Percentiles rank a stretch among this genome's conserved stretches.
Conservation (phyloP, 805 yeast species). For the Candida vaughaniae region DNA sequence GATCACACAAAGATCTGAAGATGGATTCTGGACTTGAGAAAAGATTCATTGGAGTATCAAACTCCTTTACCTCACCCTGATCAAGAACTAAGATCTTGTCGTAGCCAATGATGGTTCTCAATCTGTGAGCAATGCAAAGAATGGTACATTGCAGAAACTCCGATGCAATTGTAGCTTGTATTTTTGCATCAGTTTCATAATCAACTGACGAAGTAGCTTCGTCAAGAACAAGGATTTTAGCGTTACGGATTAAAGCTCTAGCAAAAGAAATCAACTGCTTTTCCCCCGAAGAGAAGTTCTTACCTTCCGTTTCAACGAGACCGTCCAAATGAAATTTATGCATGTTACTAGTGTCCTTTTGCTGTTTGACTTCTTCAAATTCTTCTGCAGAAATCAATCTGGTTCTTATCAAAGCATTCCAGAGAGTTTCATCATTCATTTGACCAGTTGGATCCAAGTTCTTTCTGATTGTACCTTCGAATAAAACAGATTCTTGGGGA, state of each 20-base stretch:
- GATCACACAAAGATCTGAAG: constrained; percentile 69
- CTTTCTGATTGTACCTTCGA: constrained; percentile 54
- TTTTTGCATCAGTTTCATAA: constrained; percentile 78
- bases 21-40: constrained; percentile 49
- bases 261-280: constrained; percentile 78
- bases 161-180: constrained; percentile 64
- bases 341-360: background rate
- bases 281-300: constrained; percentile 72
- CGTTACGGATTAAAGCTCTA: constrained; percentile 72
- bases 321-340: constrained; percentile 38
- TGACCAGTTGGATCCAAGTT: constrained; percentile 63
- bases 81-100: constrained; percentile 81
- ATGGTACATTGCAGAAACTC: constrained; percentile 74
- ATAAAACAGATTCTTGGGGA: constrained; percentile 70
- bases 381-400: constrained; percentile 44
- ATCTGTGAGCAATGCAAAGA: constrained; percentile 82
- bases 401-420: constrained; percentile 57
- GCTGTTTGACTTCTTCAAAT: background rate
- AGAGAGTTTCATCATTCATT: constrained; percentile 47
- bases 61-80: constrained; percentile 72
- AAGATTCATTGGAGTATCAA: constrained; percentile 68
- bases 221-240: constrained; percentile 75
- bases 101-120: constrained; percentile 68
- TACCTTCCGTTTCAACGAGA: constrained; percentile 62
- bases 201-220: constrained; percentile 83